Conservation (phyloP, 2,329 filamentous ascomycete genomes). For the Alternaria sp. region DNA sequence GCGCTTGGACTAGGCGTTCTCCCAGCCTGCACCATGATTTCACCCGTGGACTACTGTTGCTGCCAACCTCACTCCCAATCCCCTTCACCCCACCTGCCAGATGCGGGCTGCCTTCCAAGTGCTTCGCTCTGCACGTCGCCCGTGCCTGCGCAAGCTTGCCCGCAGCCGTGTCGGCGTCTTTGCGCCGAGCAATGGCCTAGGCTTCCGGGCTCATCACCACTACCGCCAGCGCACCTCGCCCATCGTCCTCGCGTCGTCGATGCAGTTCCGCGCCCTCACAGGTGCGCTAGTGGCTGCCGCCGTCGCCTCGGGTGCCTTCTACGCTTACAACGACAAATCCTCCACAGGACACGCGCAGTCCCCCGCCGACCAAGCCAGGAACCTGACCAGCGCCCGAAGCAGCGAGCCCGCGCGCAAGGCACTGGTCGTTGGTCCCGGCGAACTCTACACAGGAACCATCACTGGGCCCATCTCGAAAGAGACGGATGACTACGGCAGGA, state of each 20-base stretch:
- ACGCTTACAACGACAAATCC: constrained; percentile 64
- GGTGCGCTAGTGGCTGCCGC: constrained; percentile 72
- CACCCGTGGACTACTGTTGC: constrained; percentile 9
- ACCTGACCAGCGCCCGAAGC: constrained; percentile 42
- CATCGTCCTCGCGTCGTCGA: constrained; percentile 68
- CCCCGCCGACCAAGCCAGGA: constrained; percentile 37
- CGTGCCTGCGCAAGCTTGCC: constrained; percentile 65
- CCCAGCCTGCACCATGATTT: constrained; percentile 11
- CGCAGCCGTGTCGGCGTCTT: constrained; percentile 54
- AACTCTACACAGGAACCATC: constrained; percentile 86
- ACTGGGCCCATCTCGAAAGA: constrained; percentile 88
- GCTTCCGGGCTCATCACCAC: constrained; percentile 55
- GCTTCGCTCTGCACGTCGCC: constrained; percentile 71
- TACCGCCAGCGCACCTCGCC: constrained; percentile 47
- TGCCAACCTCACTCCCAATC: constrained; percentile 10
- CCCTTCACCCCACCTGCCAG: constrained; percentile 37
- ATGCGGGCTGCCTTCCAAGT: constrained; percentile 76
- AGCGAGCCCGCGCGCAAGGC: constrained; percentile 67
- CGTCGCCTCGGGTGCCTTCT: constrained; percentile 76
- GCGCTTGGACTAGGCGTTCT: constrained; percentile 14
- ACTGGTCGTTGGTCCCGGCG: constrained; percentile 86
- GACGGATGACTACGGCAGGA: constrained; percentile 81
- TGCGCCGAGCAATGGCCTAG: constrained; percentile 52
- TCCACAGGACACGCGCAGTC: constrained; percentile 28
- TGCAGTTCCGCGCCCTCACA: constrained; percentile 74